Percentiles rank a stretch among this genome's conserved stretches.
Conservation (phyloP, 495 filamentous ascomycete species). For the Aspergillus sclerotioniger region DNA sequence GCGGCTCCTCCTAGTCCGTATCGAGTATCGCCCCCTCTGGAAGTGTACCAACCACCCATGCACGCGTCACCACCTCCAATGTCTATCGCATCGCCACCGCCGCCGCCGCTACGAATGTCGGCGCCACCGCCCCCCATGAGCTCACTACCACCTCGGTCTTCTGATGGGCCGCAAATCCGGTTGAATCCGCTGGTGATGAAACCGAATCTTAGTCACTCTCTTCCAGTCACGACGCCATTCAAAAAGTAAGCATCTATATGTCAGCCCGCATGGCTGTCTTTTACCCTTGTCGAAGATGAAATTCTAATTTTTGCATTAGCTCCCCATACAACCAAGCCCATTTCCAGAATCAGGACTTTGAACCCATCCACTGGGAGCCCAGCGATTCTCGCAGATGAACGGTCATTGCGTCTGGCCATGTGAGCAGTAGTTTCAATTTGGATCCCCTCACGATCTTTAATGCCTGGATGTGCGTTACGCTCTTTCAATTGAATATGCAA, state of each 20-base stretch:
- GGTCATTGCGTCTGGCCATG: not conserved
- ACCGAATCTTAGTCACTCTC: slow-evolving; percentile 42
- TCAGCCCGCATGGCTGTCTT: not conserved
- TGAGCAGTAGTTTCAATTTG: not conserved
- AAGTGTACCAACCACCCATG: slow-evolving; percentile 40
- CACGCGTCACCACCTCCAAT: slow-evolving; percentile 32
- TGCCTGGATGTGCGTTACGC: slow-evolving; percentile 2
- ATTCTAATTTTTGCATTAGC: slow-evolving; percentile 53
- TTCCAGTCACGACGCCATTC: slow-evolving; percentile 44
- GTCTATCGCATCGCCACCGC: slow-evolving; percentile 35
- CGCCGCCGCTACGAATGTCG: slow-evolving; percentile 26
- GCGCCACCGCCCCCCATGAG: slow-evolving; percentile 39
- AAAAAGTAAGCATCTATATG: slow-evolving; percentile 36
- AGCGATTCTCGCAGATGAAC: slow-evolving; percentile 34
- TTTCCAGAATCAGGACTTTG: slow-evolving; percentile 81
- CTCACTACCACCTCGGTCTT: slow-evolving; percentile 35
- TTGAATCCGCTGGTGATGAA: slow-evolving; percentile 51
- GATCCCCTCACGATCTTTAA: slow-evolving; percentile 8
- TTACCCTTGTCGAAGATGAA: slow-evolving; percentile 25
- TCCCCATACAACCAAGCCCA: slow-evolving; percentile 78
- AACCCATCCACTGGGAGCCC: slow-evolving; percentile 58
- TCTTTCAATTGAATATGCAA: slow-evolving; percentile 1
- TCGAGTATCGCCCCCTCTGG: slow-evolving; percentile 41
- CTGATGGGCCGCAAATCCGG: slow-evolving; percentile 43
- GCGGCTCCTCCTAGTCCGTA: slow-evolving; percentile 46